These are phyloP conservation scores for Amanita rimosa DNA, from an alignment of 768 basidiomycete species.

Conservation along the genomic window DNA sequence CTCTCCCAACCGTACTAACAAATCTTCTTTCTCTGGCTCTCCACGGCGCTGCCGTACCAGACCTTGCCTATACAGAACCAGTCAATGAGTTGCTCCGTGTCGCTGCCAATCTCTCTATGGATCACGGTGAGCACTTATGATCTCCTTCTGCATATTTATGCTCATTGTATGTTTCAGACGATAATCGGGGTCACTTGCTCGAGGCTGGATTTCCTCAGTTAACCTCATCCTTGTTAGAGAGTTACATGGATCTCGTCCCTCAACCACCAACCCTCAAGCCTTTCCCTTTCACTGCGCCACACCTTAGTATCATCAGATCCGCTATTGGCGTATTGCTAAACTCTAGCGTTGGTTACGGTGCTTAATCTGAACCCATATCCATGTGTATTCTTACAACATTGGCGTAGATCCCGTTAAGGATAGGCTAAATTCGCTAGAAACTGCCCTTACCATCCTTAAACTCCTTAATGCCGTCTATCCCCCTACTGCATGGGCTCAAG, in stretches of 20 bases:
- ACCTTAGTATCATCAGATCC: conserved; percentile 67
- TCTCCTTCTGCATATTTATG: neutral
- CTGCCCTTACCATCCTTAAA: conserved; percentile 56
- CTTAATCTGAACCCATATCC: conserved; percentile 10
- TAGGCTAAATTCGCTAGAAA: conserved; percentile 57
- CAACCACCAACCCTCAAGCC: conserved; percentile 24
- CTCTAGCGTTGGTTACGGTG: conserved; percentile 67
- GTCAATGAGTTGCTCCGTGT: conserved; percentile 66
- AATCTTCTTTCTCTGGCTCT: conserved; percentile 48
- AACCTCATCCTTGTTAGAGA: conserved; percentile 56
- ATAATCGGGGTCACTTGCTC: conserved; percentile 59
- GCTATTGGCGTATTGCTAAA: conserved; percentile 74
- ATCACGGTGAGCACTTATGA: conserved; percentile 43
- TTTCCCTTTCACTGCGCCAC: conserved; percentile 40
- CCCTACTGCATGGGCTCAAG: conserved; percentile 50
- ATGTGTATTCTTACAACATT: neutral
- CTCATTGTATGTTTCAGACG: conserved; percentile 34
- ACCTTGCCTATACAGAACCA: conserved; percentile 32
- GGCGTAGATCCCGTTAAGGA: conserved; percentile 57
- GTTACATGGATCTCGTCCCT: conserved; percentile 43
- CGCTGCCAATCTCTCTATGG: conserved; percentile 76
- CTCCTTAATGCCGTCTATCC: conserved; percentile 63
- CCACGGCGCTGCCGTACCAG: conserved; percentile 34
- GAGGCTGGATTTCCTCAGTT: conserved; percentile 63
- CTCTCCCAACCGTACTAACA: conserved; percentile 54